Evolutionary conservation across 495 filamentous ascomycete species (phyloP).

Genomic region (Margaritispora aquatica): DNA sequence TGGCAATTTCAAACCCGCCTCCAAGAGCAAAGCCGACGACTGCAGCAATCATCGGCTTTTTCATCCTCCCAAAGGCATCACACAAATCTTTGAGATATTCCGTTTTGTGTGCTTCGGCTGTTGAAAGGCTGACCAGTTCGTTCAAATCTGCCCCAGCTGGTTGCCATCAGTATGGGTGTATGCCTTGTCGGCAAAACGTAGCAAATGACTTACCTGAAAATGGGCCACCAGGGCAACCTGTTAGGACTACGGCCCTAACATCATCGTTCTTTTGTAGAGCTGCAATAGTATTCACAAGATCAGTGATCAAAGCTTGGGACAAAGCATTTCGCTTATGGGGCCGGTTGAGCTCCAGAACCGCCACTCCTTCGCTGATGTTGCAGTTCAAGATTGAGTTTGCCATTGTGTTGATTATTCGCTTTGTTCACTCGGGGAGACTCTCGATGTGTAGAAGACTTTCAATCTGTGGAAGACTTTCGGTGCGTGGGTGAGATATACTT

Average conservation of each 20-base stretch:
- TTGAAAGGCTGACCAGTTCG: conserved; percentile 29
- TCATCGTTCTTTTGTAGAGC: conserved; percentile 21
- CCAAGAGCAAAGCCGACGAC: conserved; percentile 10
- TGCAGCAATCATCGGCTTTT: conserved; percentile 6
- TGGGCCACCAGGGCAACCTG: conserved; percentile 24
- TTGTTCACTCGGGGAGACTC: too few species aligned
- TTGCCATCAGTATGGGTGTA: not conserved
- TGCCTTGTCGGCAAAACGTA: not conserved
- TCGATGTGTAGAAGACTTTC: too few species aligned
- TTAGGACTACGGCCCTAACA: conserved; percentile 30
- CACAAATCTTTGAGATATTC: conserved; percentile 32
- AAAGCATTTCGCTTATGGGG: conserved; percentile 34
- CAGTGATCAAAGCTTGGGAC: conserved; percentile 27
- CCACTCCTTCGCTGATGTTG: not conserved
- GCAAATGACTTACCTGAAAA: conserved; percentile 27
- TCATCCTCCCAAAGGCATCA: conserved; percentile 20
- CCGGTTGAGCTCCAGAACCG: conserved; percentile 24
- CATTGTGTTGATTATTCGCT: not conserved
- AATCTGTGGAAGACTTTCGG: too few species aligned
- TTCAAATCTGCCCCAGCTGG: conserved; percentile 34
- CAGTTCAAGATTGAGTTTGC: not conserved
- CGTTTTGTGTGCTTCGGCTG: conserved; percentile 23
- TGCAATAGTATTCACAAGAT: conserved; percentile 19
- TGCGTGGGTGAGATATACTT: too few species aligned
- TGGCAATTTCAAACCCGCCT: conserved; percentile 9